Base-by-base conservation (phyloP, 306 rosid species). In the Coriaria nepalensis region DNA sequence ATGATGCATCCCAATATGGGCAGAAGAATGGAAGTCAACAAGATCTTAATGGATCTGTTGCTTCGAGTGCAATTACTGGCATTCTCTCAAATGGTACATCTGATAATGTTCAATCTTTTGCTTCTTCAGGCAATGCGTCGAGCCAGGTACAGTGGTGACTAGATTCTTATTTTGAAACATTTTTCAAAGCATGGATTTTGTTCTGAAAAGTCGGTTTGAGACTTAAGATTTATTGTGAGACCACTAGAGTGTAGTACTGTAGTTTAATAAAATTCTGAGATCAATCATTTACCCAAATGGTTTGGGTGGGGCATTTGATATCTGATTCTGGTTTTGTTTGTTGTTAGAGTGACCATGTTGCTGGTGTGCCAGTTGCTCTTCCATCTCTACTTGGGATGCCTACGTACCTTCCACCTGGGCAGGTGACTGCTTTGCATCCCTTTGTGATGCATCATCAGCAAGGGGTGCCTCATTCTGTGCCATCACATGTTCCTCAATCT, bases 381-480 rank as follows among this genome's bases (percentile, higher is more conserved):
- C 77, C 95, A 0, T 79, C 98, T 63, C 63, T 88, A 32, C 77
- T 82, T 38, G 94, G 92, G 70, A 78, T 82, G 69, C 81, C 95
- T 59, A 65, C 97, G n/a, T 92, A 77, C 62, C 81, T 92, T 45
- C 85, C 96, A 29, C 81, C 82, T 57, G 87, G 94, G 59, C 96
- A 82, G 69, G 68, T 82, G 67, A 59, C 95, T 57, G 73, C 87
- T 50, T 53, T 92, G 66, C 96, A 85, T 64, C 94, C 94, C 9
- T 79, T 75, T 75, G 72, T 86, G 51, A 62, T 92, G 86, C 96
- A 90, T 68, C 95, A 85, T 68, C 95, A 85, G 62, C 96, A 83
- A 49, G 96, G 82, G 37, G 79, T 68, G 48, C 77, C 88, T 49
- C 79, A 78, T 53, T 76, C 94, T 40, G 75, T 88, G 65, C 69